These are phyloP conservation scores for Glycine soja DNA, from an alignment of 306 rosid species.

Conservation along the genomic window DNA sequence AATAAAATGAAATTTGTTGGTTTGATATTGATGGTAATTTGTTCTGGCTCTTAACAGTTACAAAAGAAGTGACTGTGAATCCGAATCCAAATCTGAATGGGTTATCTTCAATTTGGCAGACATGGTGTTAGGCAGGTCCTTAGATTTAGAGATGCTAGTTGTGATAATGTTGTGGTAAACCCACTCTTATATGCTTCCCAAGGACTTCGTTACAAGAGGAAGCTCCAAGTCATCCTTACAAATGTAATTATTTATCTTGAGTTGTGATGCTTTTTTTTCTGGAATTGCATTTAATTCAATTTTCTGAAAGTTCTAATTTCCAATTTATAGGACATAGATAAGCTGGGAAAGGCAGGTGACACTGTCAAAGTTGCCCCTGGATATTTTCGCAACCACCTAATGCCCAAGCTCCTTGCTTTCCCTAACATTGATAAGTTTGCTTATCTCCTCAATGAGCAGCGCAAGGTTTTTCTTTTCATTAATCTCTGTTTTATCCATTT, in stretches of 20 bases:
- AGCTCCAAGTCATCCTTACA: conserved; percentile 84
- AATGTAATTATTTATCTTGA: conserved; percentile 54
- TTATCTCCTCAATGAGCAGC: conserved; percentile 75
- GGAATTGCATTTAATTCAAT: not conserved
- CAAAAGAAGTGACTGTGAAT: conserved; percentile 10
- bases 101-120: conserved; percentile 66
- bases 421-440: conserved; percentile 92
- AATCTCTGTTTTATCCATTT: not conserved
- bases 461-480: conserved; percentile 55
- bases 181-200: conserved; percentile 72
- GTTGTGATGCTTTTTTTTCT: conserved; percentile 2
- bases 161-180: conserved; percentile 58
- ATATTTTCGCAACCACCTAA: conserved; percentile 87
- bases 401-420: conserved; percentile 94
- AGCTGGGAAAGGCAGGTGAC: conserved; percentile 88
- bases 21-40: conserved; percentile 13
- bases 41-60: conserved; percentile 28
- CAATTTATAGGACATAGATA: conserved; percentile 65
- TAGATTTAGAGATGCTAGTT: conserved; percentile 53
- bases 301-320: conserved; percentile 26
- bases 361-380: conserved; percentile 94
- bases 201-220: conserved; percentile 75
- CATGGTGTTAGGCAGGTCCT: conserved; percentile 66
- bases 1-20: not conserved
- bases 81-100: conserved; percentile 51